Conservation (phyloP, 2,329 filamentous ascomycete genomes). For the Aureobasidium uvarum region DNA sequence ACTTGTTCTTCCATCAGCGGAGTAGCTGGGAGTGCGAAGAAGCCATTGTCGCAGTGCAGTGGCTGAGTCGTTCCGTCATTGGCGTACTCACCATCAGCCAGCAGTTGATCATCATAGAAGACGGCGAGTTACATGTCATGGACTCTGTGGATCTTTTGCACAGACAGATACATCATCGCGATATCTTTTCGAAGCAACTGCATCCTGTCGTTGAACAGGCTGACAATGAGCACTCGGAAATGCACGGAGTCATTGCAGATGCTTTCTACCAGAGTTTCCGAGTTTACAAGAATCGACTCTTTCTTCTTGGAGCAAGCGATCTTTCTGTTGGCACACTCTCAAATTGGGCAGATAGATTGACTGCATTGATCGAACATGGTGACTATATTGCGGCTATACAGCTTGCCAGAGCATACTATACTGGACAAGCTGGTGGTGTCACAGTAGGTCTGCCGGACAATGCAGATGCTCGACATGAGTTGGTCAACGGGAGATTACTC, state of each 20-base stretch:
- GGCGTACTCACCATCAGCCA: constrained; percentile 93
- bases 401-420: constrained; percentile 88
- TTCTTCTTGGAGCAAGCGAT: constrained; percentile 91
- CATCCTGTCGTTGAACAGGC: constrained; percentile 81
- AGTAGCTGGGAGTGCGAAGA: constrained; percentile 93
- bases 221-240: constrained; percentile 79
- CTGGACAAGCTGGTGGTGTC: constrained; percentile 85
- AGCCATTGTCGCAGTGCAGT: constrained; percentile 93
- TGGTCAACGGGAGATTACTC: constrained; percentile 84
- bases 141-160: constrained; percentile 91
- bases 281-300: constrained; percentile 89
- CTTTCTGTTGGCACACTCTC: constrained; percentile 86
- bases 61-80: constrained; percentile 90
- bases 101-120: constrained; percentile 86
- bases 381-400: constrained; percentile 91
- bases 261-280: constrained; percentile 98
- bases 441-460: constrained; percentile 93
- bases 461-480: constrained; percentile 66
- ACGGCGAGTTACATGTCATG: constrained; percentile 82
- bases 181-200: constrained; percentile 86
- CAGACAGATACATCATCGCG: constrained; percentile 87
- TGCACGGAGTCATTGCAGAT: constrained; percentile 96
- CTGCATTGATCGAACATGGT: constrained; percentile 94
- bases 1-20: constrained; percentile 74
- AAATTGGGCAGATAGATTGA: constrained; percentile 93